Percentiles rank a stretch among this genome's conserved stretches.
These are phyloP conservation scores for Solanum sitiens DNA, from an alignment of 257 asterid species.

Conservation along the genomic window DNA sequence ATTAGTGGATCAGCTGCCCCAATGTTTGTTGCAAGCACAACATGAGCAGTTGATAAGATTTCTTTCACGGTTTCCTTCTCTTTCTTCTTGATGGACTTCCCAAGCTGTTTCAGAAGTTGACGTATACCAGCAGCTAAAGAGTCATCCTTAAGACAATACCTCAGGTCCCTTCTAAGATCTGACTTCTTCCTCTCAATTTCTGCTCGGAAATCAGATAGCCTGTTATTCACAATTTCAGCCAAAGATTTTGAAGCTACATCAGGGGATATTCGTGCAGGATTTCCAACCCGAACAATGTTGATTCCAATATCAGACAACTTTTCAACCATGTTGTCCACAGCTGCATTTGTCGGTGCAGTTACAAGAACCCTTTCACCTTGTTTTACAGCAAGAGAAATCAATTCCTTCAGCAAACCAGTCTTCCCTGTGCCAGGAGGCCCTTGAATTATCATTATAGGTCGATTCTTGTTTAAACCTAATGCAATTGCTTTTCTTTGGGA, in stretches of 20 bases:
- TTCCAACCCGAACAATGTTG: constrained; percentile 77
- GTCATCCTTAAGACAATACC: constrained; percentile 77
- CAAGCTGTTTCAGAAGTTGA: constrained; percentile 91
- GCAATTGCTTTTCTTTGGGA: constrained; percentile 85
- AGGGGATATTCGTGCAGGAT: constrained; percentile 85
- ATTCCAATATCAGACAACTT: constrained; percentile 59
- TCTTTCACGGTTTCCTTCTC: constrained; percentile 89
- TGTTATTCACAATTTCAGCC: constrained; percentile 65
- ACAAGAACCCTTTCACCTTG: constrained; percentile 95
- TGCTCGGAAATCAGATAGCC: constrained; percentile 60
- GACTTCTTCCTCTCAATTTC: constrained; percentile 88
- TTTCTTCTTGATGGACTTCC: constrained; percentile 83
- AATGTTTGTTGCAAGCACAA: constrained; percentile 87
- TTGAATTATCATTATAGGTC: constrained; percentile 69
- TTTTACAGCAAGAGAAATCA: constrained; percentile 60
- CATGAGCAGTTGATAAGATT: constrained; percentile 64
- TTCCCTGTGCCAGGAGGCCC: constrained; percentile 99
- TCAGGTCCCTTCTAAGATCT: constrained; percentile 76
- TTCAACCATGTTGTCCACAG: constrained; percentile 96
- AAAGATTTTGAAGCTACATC: constrained; percentile 79
- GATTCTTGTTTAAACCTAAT: constrained; percentile 76
- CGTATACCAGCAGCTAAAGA: constrained; percentile 98
- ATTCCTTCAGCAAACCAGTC: constrained; percentile 71
- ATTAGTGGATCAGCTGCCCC: constrained; percentile 96
- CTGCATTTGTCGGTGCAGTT: constrained; percentile 97